Base-by-base conservation (phyloP, 306 rosid species). In the Mimosa pudica region DNA sequence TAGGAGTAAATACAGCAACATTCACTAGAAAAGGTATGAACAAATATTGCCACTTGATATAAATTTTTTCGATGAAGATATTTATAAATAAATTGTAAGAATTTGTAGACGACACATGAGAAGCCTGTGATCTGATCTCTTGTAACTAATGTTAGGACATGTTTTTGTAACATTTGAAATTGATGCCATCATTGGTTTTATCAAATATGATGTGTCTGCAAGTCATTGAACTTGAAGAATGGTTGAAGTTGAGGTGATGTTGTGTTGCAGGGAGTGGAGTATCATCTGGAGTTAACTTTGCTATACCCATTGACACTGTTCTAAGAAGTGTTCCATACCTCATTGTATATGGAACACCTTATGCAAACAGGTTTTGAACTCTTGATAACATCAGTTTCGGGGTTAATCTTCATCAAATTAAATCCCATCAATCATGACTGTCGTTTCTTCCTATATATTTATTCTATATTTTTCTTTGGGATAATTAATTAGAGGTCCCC, bases 251-350 rank as follows among this genome's bases (percentile, higher is more conserved):
- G 57, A 13, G 45, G 41, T 76, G 10, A 58, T 71, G 48, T 64
- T 86, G 62, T 68, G 61, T 78, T 89, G 70, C 91, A 94, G 98
- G 98, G 48, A 73, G 90, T 49, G 93, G 98, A 84, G 74, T 85
- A 38, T 94, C 98, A 60, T 94, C 97, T 42, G 98, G 98, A 69
- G 97, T 94, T 46, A 94, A 94, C 86, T 92, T 94, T 85, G 98
- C 98, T 24, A 86, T 94, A 76, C 95, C 98, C 61, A 86, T 92
- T 0, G 95, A 94, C 91, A 85, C 89, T 0, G 95, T 92, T 80
- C 47, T 92, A 67, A 87, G 84, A 71, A 92, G 81, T 55, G 92
- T 94, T n/a, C 98, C 98, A 17, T 87, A 85, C 84, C 98, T 92
- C 55, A 94, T 94, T 86, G 97, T 94, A 9, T 89, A 92, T 32